Base-by-base conservation (phyloP, 208 protist species). In the Hexamita inflata region DNA sequence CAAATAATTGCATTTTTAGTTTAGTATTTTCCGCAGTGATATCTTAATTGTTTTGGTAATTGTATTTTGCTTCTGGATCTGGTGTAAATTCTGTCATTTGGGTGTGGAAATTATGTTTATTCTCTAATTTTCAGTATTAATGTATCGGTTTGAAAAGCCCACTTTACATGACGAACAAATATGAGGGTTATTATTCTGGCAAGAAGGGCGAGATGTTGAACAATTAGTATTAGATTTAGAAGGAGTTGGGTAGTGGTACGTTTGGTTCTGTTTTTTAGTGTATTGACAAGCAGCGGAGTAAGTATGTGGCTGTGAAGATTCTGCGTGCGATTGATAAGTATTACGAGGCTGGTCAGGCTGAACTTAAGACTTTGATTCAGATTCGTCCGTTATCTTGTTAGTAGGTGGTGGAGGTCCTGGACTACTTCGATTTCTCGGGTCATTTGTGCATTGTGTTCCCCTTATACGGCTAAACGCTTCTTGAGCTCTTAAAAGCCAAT, bases 381-480 rank as follows among this genome's bases (percentile, higher is more conserved):
- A 39, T 76, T 41, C 30, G 29, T 7, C 11, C 9, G 1, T 1
- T 4, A 15, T n/a, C 1, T 30, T 29, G 9, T 34, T 45, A 41
- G 0, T 65, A 76, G 7, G 2, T 59, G 26, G 58, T 41, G 9
- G 28, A 58, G 15, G 1, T 65, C 30, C 49, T 62, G 7, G 58
- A n/a, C 11, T 53, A 30, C 4, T 76, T 76, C 32, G 13, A 40
- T 0, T 64, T 41, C 39, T 40, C 39, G 26, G 58, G 28, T 30
- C 73, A 76, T 41, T 24, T 76, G 1, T 9, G 9, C 13, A 45
- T 74, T 29, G 73, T 76, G 4, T 76, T 65, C 42, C 73, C 30
- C 15, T 62, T 62, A 40, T 60, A 49, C 26, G 38, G 32, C 19
- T 2, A 28, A 11, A 38, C 29, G 2, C 58, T 59, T 19, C 30